Evolutionary conservation across 257 asterid genomes (phyloP).

Genomic region (Nicotiana tabacum): DNA sequence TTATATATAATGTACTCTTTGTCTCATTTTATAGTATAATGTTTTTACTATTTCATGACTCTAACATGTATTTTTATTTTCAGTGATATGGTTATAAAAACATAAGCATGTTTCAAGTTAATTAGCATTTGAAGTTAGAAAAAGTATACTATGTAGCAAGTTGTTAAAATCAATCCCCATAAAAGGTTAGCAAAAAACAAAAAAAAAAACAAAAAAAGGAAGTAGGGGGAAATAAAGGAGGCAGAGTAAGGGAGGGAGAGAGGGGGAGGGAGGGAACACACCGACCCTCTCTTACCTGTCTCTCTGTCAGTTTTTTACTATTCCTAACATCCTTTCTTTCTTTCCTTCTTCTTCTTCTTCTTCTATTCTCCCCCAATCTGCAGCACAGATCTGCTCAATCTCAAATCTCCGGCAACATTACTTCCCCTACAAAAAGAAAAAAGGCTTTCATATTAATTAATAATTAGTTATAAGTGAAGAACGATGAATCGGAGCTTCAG

Average conservation of each 20-base stretch:
- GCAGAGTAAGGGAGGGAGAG: background rate
- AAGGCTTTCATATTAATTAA: too few species aligned
- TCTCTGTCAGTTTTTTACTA: conserved; percentile 1
- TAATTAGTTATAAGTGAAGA: background rate
- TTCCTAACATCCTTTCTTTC: background rate
- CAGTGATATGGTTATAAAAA: too few species aligned
- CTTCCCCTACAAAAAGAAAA: background rate
- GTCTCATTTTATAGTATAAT: too few species aligned
- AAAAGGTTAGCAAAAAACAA: too few species aligned
- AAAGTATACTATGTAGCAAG: too few species aligned
- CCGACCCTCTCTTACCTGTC: conserved; percentile 11
- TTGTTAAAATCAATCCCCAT: too few species aligned
- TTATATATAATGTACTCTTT: too few species aligned
- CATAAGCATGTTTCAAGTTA: too few species aligned
- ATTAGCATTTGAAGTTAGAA: too few species aligned
- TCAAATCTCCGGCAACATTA: background rate
- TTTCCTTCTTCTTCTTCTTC: background rate
- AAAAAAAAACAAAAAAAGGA: too few species aligned
- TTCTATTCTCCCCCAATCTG: background rate
- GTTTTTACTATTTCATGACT: too few species aligned
- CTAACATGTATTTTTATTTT: too few species aligned
- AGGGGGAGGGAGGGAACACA: conserved; percentile 4
- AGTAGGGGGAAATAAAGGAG: background rate
- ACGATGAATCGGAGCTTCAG: conserved; percentile 63
- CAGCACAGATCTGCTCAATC: conserved; percentile 1